These are phyloP conservation scores for Solanum sparsipilum DNA, from an alignment of 257 asterid genomes.

Conservation along the genomic window DNA sequence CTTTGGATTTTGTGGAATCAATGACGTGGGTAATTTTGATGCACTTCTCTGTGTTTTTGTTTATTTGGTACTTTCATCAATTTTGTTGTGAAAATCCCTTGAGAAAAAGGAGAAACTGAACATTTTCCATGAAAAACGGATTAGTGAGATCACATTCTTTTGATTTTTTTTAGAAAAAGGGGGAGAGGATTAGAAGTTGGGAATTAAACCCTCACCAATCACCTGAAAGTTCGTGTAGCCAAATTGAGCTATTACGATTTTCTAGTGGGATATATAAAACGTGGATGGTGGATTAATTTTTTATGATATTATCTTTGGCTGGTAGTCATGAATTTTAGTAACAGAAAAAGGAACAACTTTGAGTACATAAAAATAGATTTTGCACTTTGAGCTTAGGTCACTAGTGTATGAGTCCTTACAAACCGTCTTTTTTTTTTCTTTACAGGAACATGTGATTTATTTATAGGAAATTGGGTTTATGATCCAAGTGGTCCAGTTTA, in stretches of 20 bases:
- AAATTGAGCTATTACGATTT: not conserved
- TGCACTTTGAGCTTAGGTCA: not conserved
- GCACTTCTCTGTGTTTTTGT: not conserved
- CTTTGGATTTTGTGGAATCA: not conserved
- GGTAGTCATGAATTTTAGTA: not conserved
- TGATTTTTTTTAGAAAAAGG: no score
- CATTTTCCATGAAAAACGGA: not conserved
- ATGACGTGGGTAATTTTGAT: not conserved
- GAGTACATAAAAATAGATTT: not conserved
- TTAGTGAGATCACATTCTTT: not conserved
- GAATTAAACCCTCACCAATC: not conserved
- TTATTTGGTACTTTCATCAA: not conserved
- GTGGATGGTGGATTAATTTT: not conserved
- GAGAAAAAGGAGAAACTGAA: not conserved
- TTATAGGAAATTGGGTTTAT: slow-evolving; percentile 62
- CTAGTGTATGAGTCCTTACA: not conserved
- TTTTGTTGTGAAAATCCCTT: not conserved
- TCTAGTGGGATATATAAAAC: not conserved
- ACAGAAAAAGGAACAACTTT: not conserved
- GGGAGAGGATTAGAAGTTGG: not conserved
- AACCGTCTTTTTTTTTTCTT: not conserved
- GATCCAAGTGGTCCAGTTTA: slow-evolving; percentile 51
- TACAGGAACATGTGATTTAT: slow-evolving; percentile 51
- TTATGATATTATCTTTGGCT: not conserved
- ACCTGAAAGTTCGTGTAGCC: not conserved